Evolutionary conservation across 805 yeast genomes (phyloP), one percentile per base, ranked within the genome.

Genomic region (Ogataea paradorogensis): DNA sequence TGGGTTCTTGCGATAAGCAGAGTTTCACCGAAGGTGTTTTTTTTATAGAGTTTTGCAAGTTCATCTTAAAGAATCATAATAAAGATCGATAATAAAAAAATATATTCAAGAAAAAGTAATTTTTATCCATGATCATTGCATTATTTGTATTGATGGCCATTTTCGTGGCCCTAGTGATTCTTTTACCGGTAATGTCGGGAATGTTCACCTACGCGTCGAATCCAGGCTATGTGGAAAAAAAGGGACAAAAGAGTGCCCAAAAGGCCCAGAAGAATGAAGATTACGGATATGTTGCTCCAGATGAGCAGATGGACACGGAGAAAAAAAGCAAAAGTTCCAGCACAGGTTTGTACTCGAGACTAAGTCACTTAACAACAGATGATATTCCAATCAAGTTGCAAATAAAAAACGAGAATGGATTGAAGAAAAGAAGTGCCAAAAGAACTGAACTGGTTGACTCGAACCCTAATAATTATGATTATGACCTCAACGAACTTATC

Each of bases 381-480:
- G 63, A 62, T 40, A 45, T 61, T 14, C 67, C 66, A 5, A 35
- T 62, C 13, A 54, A 46, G 27, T 42, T 60, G 3, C 55, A 52
- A 15, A 30, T 59, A n/a, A 45, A 47, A 14, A 42, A 46, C 10
- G 55, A 52, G 6, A 30, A 16, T 2, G 31, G 26, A 3, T 42
- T 56, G 16, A 58, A 51, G 24, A 47, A 43, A 27, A 48, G 63
- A 39, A 33, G 33, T 3, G 23, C 24, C 10, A 30, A 33, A 20
- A 35, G 27, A 7, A 15, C 31, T 4, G 29, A 22, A 5, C 28
- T 9, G 9, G 9, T 33, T 7, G 53, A 53, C 35, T 42, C 52
- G 3, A 69, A 72, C 49, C 76, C 77, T 7, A 66, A 70, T 46
- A 54, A 47, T 2, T 74, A 61, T 53, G 79, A 74, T 48, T 74